phyloP scores from a whole-genome alignment of 2,329 filamentous ascomycete species.

The Aspergillus pseudoviridinutans region DNA sequence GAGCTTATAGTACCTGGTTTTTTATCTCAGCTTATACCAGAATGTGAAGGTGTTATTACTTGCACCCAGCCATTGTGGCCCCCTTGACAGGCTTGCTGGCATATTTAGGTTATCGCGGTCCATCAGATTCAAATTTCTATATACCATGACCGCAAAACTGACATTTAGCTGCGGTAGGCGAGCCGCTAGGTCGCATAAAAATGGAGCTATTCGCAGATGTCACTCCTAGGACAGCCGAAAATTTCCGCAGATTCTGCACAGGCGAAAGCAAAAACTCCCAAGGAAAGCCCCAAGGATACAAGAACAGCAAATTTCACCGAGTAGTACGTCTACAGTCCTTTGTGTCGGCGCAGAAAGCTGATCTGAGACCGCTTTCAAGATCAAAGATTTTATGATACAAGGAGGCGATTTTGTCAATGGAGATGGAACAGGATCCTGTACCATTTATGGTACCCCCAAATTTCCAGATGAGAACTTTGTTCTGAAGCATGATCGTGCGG shows the following conservation, averaged over 20 bases:
- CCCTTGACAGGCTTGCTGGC: not conserved
- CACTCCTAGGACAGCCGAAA: slow-evolving; percentile 85
- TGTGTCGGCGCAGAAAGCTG: not conserved
- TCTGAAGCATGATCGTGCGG: slow-evolving; percentile 72
- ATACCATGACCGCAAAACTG: not conserved
- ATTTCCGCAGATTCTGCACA: slow-evolving; percentile 96
- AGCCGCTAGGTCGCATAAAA: slow-evolving; percentile 79
- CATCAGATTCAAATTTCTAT: not conserved
- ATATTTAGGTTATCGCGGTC: not conserved
- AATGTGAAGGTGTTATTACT: not conserved
- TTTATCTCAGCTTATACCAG: not conserved
- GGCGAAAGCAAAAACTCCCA: slow-evolving; percentile 79
- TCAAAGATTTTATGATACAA: slow-evolving; percentile 96
- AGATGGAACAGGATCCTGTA: slow-evolving; percentile 82
- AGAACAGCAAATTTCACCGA: slow-evolving; percentile 88
- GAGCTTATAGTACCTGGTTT: slow-evolving; percentile 15
- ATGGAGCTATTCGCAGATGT: slow-evolving; percentile 86
- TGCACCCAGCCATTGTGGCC: not conserved
- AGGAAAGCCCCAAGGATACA: slow-evolving; percentile 85
- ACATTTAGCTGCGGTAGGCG: slow-evolving; percentile 53
- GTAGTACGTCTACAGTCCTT: slow-evolving; percentile 59
- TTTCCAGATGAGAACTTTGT: slow-evolving; percentile 91
- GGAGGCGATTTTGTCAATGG: slow-evolving; percentile 94
- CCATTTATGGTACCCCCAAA: slow-evolving; percentile 78
- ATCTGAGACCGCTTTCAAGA: slow-evolving; percentile 49